Evolutionary conservation across 306 rosid species (phyloP).

Genomic region (Glycyrrhiza uralensis): DNA sequence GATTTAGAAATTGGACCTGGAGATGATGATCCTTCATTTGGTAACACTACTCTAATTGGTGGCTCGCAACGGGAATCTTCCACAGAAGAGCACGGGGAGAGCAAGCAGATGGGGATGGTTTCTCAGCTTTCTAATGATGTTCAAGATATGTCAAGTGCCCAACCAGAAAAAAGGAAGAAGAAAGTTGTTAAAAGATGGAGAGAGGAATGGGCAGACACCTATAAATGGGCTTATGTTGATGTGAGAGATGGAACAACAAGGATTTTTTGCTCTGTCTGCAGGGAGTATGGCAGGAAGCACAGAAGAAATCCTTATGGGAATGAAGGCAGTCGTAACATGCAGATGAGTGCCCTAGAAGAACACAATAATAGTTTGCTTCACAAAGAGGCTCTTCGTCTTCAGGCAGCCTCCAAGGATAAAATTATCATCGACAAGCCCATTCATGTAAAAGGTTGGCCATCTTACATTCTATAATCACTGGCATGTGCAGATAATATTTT

Average conservation of each 20-base stretch:
- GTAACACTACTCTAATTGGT: slow-evolving; percentile 66
- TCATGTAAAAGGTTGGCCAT: slow-evolving; percentile 77
- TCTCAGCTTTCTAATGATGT: slow-evolving; percentile 73
- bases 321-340: slow-evolving; percentile 99
- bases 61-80: slow-evolving; percentile 77
- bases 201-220: slow-evolving; percentile 99
- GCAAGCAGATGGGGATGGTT: slow-evolving; percentile 78
- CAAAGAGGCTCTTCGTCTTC: slow-evolving; percentile 99
- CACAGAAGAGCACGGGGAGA: slow-evolving; percentile 69
- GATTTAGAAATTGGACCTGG: slow-evolving; percentile 97
- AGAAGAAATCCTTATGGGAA: slow-evolving; percentile 97
- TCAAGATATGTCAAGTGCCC: slow-evolving; percentile 75
- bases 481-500: slow-evolving; percentile 3
- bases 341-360: slow-evolving; percentile 98
- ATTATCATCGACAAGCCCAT: slow-evolving; percentile 78
- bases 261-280: slow-evolving; percentile 95
- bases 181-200: slow-evolving; percentile 99
- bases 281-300: slow-evolving; percentile 95
- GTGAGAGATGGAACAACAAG: slow-evolving; percentile 93
- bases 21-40: slow-evolving; percentile 91
- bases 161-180: slow-evolving; percentile 76
- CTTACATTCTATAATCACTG: slow-evolving; percentile 1
- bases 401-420: slow-evolving; percentile 93
- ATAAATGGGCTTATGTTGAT: slow-evolving; percentile 98
- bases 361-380: slow-evolving; percentile 98